These are phyloP conservation scores for Bolboschoenoplectus hybrid DNA, from an alignment of 202 grass and related monocot species.

Conservation along the genomic window DNA sequence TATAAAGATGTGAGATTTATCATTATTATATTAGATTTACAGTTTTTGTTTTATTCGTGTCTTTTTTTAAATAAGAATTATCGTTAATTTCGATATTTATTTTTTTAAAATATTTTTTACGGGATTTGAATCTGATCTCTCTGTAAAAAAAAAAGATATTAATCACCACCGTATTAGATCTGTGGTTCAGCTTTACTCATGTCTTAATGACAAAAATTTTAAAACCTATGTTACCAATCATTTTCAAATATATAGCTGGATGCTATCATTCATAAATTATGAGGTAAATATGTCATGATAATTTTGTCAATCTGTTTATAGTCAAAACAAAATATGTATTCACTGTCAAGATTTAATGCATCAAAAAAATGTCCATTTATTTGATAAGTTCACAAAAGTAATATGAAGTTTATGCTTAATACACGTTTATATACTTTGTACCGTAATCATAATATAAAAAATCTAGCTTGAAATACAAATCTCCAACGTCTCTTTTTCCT, in stretches of 20 bases:
- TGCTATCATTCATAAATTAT: background rate
- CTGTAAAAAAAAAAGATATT: too few species aligned
- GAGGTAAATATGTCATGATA: background rate
- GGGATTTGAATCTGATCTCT: too few species aligned
- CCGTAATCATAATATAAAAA: background rate
- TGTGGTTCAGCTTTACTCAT: background rate
- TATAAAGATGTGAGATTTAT: too few species aligned
- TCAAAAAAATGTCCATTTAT: background rate
- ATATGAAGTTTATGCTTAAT: background rate
- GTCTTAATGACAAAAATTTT: background rate
- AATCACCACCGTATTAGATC: too few species aligned
- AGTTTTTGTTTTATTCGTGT: too few species aligned
- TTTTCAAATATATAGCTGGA: background rate
- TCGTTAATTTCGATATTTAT: too few species aligned
- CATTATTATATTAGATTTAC: too few species aligned
- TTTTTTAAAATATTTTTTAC: too few species aligned
- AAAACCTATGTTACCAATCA: background rate
- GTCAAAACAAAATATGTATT: background rate
- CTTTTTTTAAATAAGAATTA: too few species aligned
- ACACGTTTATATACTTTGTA: background rate
- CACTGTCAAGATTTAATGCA: background rate
- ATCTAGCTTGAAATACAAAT: constrained; percentile 7
- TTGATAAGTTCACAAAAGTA: background rate
- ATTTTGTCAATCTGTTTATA: background rate
- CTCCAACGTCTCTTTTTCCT: background rate